Percentiles rank a stretch among this genome's conserved stretches.
phyloP scores from a whole-genome alignment of 176 grass and related monocot species.

The Oropetium thomaeum region DNA sequence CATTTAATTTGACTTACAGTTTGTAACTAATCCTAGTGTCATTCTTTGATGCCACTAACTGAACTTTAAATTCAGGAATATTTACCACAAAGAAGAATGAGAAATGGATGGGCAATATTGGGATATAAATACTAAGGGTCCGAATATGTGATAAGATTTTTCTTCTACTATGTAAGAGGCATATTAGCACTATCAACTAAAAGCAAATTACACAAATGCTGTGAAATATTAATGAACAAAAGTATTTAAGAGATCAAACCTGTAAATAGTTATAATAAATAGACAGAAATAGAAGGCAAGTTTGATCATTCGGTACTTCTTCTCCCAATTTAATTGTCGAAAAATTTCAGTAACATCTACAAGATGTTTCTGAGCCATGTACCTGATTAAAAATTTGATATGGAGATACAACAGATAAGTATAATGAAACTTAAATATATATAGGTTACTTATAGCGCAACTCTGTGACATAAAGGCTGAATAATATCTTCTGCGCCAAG shows the following conservation, averaged over 20 bases:
- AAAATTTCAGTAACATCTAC: constrained; percentile 99
- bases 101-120: background rate
- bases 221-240: constrained; percentile 15
- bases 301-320: constrained; percentile 92
- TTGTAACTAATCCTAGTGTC: background rate
- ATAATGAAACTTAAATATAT: background rate
- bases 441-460: background rate
- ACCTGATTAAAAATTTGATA: constrained; percentile 43
- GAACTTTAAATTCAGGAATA: background rate
- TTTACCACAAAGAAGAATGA: background rate
- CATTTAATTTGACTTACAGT: background rate
- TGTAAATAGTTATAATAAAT: constrained; percentile 96
- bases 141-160: background rate
- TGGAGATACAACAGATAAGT: background rate
- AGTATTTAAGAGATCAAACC: constrained; percentile 43
- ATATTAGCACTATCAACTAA: background rate
- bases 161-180: background rate
- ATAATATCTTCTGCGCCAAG: constrained; percentile 14
- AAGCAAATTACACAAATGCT: constrained; percentile 4
- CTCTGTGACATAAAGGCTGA: background rate
- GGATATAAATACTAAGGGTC: background rate
- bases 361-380: constrained; percentile 67
- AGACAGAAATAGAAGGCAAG: constrained; percentile 81
- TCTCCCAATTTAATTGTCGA: constrained; percentile 60
- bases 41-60: background rate